Conservation (phyloP, 148 eudicot genomes). For the Arbutus unedo region DNA sequence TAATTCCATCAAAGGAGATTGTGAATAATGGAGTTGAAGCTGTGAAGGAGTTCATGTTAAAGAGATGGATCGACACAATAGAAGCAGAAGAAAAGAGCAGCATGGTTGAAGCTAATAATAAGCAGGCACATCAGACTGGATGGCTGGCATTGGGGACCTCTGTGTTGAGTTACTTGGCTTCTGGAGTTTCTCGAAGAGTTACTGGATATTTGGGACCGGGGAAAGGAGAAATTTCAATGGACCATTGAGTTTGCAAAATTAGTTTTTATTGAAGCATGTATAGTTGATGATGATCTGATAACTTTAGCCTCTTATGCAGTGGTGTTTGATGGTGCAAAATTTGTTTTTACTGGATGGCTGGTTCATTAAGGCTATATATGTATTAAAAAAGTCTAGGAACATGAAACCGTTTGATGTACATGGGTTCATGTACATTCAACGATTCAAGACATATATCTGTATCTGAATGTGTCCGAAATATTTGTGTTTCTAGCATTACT, state of each 20-base stretch:
- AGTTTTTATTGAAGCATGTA: background rate
- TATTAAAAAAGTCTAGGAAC: no score
- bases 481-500: no score
- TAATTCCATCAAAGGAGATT: slow-evolving; percentile 30
- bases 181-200: background rate
- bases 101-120: slow-evolving; percentile 19
- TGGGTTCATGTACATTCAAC: no score
- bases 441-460: no score
- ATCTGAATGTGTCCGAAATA: no score
- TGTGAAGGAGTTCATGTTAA: slow-evolving; percentile 33
- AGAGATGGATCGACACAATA: slow-evolving; percentile 24
- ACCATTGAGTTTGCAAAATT: background rate
- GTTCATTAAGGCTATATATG: no score
- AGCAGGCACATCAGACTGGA: slow-evolving; percentile 8
- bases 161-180: background rate
- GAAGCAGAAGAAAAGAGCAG: slow-evolving; percentile 25
- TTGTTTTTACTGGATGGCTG: no score
- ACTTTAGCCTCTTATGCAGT: background rate
- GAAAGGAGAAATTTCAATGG: background rate
- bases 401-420: no score
- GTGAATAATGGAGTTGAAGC: slow-evolving; percentile 28
- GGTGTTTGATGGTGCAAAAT: background rate
- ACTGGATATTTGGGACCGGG: background rate
- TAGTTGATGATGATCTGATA: background rate
- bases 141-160: slow-evolving; percentile 19